Percentiles rank a stretch among this genome's conserved stretches.
phyloP scores from a whole-genome alignment of 108 stramenopile genomes.

The Nannochloropsis gaditana region DNA sequence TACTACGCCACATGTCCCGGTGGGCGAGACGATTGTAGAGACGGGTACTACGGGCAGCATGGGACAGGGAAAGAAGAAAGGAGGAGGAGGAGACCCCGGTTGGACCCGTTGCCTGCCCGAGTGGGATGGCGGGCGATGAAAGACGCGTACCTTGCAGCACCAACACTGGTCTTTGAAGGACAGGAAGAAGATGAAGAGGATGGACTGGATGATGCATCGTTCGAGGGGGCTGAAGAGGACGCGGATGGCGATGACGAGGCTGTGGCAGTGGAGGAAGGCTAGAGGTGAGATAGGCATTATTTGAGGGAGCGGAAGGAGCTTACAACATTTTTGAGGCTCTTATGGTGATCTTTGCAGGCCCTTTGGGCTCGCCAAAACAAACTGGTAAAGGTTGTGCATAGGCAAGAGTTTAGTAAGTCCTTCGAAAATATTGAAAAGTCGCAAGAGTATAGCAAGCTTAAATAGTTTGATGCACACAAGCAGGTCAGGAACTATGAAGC shows the following conservation, averaged over 20 bases:
- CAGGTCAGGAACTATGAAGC: too few relatives aligned
- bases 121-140: neutral
- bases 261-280: neutral
- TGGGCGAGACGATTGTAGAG: neutral
- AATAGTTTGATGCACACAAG: too few relatives aligned
- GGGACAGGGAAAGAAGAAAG: slow-evolving; percentile 1
- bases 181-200: neutral
- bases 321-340: too few relatives aligned
- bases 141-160: neutral
- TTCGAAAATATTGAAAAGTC: too few relatives aligned
- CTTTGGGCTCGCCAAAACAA: too few relatives aligned
- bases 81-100: neutral
- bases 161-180: neutral
- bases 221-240: neutral
- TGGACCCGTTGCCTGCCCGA: neutral
- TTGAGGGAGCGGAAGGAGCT: neutral
- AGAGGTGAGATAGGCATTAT: neutral
- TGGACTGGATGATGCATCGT: neutral
- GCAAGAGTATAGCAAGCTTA: too few relatives aligned
- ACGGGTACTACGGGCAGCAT: neutral
- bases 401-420: too few relatives aligned
- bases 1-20: slow-evolving; percentile 6
- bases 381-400: too few relatives aligned
- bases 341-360: too few relatives aligned
- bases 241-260: neutral